phyloP scores from a whole-genome alignment of 192 early-diverging fungal species.

The Backusella mclennaniae region DNA sequence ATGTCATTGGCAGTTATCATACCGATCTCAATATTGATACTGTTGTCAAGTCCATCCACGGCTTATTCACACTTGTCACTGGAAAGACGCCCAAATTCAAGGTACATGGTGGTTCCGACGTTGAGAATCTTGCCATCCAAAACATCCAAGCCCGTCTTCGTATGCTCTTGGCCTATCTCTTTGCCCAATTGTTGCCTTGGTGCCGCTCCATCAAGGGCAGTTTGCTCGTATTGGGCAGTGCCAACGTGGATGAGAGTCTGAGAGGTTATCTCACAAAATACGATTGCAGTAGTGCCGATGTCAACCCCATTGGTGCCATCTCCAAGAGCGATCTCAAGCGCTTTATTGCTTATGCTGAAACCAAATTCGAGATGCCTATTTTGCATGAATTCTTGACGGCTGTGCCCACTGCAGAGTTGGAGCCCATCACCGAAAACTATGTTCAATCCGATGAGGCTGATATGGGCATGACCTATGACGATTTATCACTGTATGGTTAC shows the following conservation, averaged over 20 bases:
- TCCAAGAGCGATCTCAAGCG: constrained; percentile 84
- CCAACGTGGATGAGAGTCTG: constrained; percentile 98
- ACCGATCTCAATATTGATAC: constrained; percentile 87
- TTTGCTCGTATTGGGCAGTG: constrained; percentile 89
- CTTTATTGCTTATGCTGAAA: constrained; percentile 73
- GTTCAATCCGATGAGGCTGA: constrained; percentile 92
- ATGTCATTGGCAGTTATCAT: constrained; percentile 89
- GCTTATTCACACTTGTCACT: constrained; percentile 75
- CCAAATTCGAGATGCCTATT: constrained; percentile 65
- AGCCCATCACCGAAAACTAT: constrained; percentile 82
- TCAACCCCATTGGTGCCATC: constrained; percentile 96
- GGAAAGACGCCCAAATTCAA: constrained; percentile 73
- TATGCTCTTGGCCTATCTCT: constrained; percentile 94
- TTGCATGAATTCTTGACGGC: constrained; percentile 80
- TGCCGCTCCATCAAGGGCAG: constrained; percentile 59
- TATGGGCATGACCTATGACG: constrained; percentile 98
- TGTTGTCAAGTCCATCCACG: constrained; percentile 70
- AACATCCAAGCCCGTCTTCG: constrained; percentile 95
- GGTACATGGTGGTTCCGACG: constrained; percentile 77
- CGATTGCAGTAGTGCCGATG: constrained; percentile 95
- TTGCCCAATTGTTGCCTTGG: constrained; percentile 97
- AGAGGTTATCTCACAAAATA: constrained; percentile 99
- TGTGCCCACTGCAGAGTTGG: constrained; percentile 93
- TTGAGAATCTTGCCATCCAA: constrained; percentile 95
- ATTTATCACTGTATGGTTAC: constrained; percentile 87